Conservation (phyloP, 2,329 filamentous ascomycete genomes). For the Aurifilum marmelostoma region DNA sequence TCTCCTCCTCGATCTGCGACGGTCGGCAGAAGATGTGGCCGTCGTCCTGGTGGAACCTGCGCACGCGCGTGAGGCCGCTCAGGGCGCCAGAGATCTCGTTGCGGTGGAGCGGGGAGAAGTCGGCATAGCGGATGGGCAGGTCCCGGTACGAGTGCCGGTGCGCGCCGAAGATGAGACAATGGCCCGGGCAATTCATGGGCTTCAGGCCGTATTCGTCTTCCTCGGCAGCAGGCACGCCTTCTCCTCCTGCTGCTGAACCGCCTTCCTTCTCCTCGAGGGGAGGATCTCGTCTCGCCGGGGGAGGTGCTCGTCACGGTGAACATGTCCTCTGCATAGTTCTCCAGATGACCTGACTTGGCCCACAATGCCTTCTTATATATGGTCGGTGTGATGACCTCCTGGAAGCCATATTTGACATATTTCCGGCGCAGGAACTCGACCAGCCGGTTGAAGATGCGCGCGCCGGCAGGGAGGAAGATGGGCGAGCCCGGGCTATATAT, state of each 20-base stretch:
- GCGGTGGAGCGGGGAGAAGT: slow-evolving; percentile 84
- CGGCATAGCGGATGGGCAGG: slow-evolving; percentile 80
- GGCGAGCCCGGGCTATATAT: slow-evolving; percentile 83
- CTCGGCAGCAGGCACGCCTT: slow-evolving; percentile 36
- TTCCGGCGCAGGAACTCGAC: slow-evolving; percentile 81
- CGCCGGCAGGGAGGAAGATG: slow-evolving; percentile 80
- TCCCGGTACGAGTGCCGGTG: slow-evolving; percentile 76
- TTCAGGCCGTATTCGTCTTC: slow-evolving; percentile 80
- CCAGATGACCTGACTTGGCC: slow-evolving; percentile 83
- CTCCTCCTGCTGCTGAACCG: slow-evolving; percentile 32
- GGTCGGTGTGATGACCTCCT: slow-evolving; percentile 86
- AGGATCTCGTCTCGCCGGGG: slow-evolving; percentile 39
- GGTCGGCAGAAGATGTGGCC: slow-evolving; percentile 88
- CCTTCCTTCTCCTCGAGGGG: slow-evolving; percentile 31
- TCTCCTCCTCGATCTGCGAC: slow-evolving; percentile 74
- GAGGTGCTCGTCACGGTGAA: slow-evolving; percentile 72
- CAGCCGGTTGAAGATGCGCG: slow-evolving; percentile 82
- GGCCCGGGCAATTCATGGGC: slow-evolving; percentile 91
- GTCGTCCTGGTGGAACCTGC: slow-evolving; percentile 89
- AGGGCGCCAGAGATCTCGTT: slow-evolving; percentile 84
- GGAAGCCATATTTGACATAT: slow-evolving; percentile 82
- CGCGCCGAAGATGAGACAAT: slow-evolving; percentile 81
- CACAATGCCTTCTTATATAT: slow-evolving; percentile 90
- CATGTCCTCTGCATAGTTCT: slow-evolving; percentile 93
- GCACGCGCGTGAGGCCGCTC: slow-evolving; percentile 79